A percentile compares a stretch with the other conserved stretches of the same genome.
phyloP scores from a whole-genome alignment of 257 asterid genomes.

The Solanum piurae region DNA sequence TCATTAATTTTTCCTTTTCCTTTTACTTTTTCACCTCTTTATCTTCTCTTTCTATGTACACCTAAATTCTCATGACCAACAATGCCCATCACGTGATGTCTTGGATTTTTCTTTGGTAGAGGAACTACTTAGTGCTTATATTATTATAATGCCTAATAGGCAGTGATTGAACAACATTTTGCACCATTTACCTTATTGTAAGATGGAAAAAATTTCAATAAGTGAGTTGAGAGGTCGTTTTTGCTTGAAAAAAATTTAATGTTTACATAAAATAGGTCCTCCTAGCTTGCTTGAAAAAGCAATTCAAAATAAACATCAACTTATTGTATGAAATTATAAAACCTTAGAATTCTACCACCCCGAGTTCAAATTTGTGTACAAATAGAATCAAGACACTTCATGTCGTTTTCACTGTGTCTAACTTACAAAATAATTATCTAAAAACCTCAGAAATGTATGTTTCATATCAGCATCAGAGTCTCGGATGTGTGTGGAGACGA shows the following conservation, averaged over 20 bases:
- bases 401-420: neutral
- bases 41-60: constrained; percentile 1
- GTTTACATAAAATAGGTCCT: neutral
- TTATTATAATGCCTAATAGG: neutral
- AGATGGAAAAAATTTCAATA: neutral
- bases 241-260: neutral
- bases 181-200: neutral
- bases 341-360: neutral
- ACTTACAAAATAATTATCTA: neutral
- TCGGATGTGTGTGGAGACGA: neutral
- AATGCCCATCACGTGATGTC: constrained; percentile 29
- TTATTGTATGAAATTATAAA: neutral
- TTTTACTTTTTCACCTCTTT: neutral
- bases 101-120: constrained; percentile 4
- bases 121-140: neutral
- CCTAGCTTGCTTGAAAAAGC: neutral
- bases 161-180: neutral
- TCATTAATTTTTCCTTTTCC: neutral
- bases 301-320: neutral
- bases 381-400: neutral
- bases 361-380: neutral
- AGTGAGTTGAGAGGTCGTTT: neutral
- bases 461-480: neutral
- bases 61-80: constrained; percentile 10
- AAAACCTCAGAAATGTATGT: neutral